Conservation (phyloP, 2,329 filamentous ascomycete species). For the Cordyceps militaris region DNA sequence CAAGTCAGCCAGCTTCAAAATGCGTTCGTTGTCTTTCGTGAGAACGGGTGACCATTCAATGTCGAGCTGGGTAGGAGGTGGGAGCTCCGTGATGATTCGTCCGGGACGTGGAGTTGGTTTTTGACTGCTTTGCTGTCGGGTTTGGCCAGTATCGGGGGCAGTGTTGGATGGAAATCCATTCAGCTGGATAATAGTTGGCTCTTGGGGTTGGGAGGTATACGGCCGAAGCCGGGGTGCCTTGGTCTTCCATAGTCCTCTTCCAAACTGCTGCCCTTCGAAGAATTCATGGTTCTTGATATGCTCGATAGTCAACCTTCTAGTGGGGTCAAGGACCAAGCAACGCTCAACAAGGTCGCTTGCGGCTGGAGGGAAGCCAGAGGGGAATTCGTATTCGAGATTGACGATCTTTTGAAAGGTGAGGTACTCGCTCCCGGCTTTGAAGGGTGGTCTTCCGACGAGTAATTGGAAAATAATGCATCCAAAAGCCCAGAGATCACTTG, state of each 20-base stretch:
- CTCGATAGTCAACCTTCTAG: slow-evolving; percentile 78
- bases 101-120: slow-evolving; percentile 56
- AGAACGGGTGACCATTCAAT: slow-evolving; percentile 98
- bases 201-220: slow-evolving; percentile 69
- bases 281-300: slow-evolving; percentile 97
- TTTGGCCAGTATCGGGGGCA: slow-evolving; percentile 22
- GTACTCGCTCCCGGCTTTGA: slow-evolving; percentile 94
- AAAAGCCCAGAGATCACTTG: slow-evolving; percentile 96
- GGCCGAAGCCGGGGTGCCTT: slow-evolving; percentile 83
- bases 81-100: slow-evolving; percentile 86
- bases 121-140: slow-evolving; percentile 30
- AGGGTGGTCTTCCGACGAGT: slow-evolving; percentile 88
- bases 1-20: slow-evolving; percentile 87
- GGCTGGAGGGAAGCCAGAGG: slow-evolving; percentile 74
- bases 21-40: slow-evolving; percentile 84
- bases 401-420: slow-evolving; percentile 98
- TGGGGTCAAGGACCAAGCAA: slow-evolving; percentile 80
- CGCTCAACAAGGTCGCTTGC: slow-evolving; percentile 87
- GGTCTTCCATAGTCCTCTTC: slow-evolving; percentile 77
- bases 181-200: slow-evolving; percentile 67
- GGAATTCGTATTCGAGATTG: slow-evolving; percentile 87
- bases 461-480: slow-evolving; percentile 97
- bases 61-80: slow-evolving; percentile 92
- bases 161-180: slow-evolving; percentile 42
- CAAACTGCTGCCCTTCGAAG: slow-evolving; percentile 81